Percentiles rank a stretch among this genome's conserved stretches.
Evolutionary conservation across 257 asterid genomes (phyloP).

Genomic region (Ajuga chamaepitys): DNA sequence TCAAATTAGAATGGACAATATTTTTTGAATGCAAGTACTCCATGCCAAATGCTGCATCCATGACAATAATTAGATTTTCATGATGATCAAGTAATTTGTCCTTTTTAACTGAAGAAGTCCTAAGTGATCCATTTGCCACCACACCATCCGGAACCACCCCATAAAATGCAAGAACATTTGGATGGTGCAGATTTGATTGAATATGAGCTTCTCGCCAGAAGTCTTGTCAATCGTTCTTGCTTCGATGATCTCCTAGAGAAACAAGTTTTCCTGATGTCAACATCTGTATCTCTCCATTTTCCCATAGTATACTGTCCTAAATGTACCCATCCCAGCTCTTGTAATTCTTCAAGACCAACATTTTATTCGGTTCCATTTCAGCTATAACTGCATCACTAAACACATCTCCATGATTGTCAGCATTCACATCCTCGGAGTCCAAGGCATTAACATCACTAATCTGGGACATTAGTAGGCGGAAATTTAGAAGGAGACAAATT

Average conservation of each 20-base stretch:
- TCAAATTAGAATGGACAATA: slow-evolving; percentile 76
- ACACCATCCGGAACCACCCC: slow-evolving; percentile 85
- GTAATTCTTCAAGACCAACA: slow-evolving; percentile 74
- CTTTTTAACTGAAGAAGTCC: slow-evolving; percentile 46
- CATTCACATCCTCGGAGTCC: slow-evolving; percentile 40
- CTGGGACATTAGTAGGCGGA: slow-evolving; percentile 13
- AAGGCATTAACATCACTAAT: slow-evolving; percentile 20
- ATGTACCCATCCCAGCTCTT: slow-evolving; percentile 74
- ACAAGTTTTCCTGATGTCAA: slow-evolving; percentile 63
- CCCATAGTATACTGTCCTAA: slow-evolving; percentile 74
- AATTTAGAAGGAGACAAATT: slow-evolving; percentile 26
- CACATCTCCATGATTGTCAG: slow-evolving; percentile 27
- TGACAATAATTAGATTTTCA: slow-evolving; percentile 57
- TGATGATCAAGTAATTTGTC: slow-evolving; percentile 53
- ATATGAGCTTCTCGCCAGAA: slow-evolving; percentile 78
- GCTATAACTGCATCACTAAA: slow-evolving; percentile 73
- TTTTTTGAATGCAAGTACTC: slow-evolving; percentile 69
- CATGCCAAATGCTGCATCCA: slow-evolving; percentile 90
- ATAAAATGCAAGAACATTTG: slow-evolving; percentile 75
- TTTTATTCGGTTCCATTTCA: slow-evolving; percentile 73
- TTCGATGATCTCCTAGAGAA: slow-evolving; percentile 64
- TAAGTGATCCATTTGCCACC: slow-evolving; percentile 74
- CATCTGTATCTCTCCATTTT: slow-evolving; percentile 86
- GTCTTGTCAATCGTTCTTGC: slow-evolving; percentile 62
- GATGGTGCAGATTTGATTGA: slow-evolving; percentile 70